phyloP scores from a whole-genome alignment of 108 stramenopile species.

The Parmales sp. region DNA sequence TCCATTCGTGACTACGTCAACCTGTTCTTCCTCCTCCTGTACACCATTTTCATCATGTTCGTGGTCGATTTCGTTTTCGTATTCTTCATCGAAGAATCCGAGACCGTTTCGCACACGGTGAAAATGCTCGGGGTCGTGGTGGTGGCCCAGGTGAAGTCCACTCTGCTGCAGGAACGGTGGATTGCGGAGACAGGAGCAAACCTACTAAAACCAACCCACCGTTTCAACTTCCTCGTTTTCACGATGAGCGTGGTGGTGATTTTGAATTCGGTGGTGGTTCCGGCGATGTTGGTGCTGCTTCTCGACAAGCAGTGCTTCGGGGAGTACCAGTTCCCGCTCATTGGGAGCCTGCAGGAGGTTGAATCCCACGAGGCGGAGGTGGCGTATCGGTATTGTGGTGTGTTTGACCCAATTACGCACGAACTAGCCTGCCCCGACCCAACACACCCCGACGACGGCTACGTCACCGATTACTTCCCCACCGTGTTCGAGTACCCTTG shows the following conservation, averaged over 20 bases:
- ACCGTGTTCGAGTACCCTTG: conserved; percentile 9
- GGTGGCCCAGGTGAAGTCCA: conserved; percentile 4
- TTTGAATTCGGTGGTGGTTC: not conserved
- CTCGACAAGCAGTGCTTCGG: conserved; percentile 5
- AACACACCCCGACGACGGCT: conserved; percentile 7
- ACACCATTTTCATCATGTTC: conserved; percentile 1
- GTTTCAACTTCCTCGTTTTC: conserved; percentile 12
- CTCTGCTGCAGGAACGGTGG: conserved; percentile 1
- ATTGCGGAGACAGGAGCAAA: not conserved
- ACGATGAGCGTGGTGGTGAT: conserved; percentile 8
- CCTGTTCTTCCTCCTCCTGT: not conserved
- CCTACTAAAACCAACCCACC: not conserved
- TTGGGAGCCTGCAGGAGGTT: too few relatives aligned
- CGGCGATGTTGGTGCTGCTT: not conserved
- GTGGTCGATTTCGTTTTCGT: conserved; percentile 8
- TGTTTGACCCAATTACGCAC: not conserved
- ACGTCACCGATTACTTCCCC: not conserved
- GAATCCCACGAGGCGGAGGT: conserved; percentile 2
- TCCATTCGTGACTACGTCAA: not conserved
- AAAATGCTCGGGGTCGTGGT: not conserved
- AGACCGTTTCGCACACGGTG: not conserved
- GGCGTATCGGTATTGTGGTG: not conserved
- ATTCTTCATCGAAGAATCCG: not conserved
- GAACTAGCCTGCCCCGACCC: not conserved
- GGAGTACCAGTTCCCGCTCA: not conserved